Evolutionary conservation across 164 flowering plant genomes (phyloP), one percentile per base, ranked within the genome.

Genomic region (Akebia trifoliata): DNA sequence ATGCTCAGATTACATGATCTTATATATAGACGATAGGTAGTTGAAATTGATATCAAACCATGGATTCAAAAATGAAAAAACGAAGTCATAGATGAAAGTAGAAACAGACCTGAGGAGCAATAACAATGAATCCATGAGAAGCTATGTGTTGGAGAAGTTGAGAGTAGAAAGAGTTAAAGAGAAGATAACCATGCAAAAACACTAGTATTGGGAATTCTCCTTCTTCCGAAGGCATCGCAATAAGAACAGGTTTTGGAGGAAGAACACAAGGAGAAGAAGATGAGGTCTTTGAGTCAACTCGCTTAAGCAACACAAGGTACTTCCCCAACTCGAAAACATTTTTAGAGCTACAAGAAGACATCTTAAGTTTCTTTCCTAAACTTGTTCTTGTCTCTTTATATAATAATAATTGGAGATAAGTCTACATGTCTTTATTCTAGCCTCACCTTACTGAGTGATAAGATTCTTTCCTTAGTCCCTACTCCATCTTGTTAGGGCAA

Each of bases 41-140:
- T n/a, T n/a, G n/a, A n/a, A n/a, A 9, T 45, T 6, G 8, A 0
- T 3, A 21, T 11, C 3, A 34, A 34, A 53, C 8, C 12, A 10
- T 18, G 17, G 15, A 9, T n/a, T n/a, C n/a, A n/a, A 32, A 53
- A 5, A 14, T 53, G 22, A 29, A 21, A 49, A 37, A 24, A 4
- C 35, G 29, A 52, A 39, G n/a, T n/a, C n/a, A 22, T 28, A 22
- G 14, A 8, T 24, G 11, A 25, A 51, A 39, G 1, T 6, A 14
- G 34, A 25, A 14, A 57, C 22, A 14, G 36, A 83, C 96, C 95
- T 84, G 95, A 61, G 96, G 96, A 59, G 95, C 96, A n/a, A 92
- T 42, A 22, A 82, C 86, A 17, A 88, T 80, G 84, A 84, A 88
- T 32, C 95, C 98, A 69, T 92, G 95, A 18, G 98, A 92, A 61